These are phyloP conservation scores for Actinomortierella ambigua DNA, from an alignment of 371 early-diverging fungal species.

Conservation along the genomic window DNA sequence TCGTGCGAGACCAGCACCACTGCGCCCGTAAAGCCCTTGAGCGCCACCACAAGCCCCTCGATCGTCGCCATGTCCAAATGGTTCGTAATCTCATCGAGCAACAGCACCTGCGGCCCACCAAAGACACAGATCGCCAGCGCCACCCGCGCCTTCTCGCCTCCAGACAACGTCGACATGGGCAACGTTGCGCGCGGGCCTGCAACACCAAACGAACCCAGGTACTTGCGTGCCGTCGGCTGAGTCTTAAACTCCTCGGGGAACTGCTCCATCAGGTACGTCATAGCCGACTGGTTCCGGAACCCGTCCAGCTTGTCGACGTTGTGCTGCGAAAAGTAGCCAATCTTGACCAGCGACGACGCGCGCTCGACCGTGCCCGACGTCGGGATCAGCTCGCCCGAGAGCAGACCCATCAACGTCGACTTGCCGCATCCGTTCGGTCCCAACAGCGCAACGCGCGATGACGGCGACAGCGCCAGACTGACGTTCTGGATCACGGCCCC, in stretches of 20 bases:
- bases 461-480: conserved; percentile 65
- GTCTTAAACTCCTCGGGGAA: conserved; percentile 50
- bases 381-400: conserved; percentile 64
- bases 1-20: conserved; percentile 78
- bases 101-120: conserved; percentile 73
- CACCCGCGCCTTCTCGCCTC: conserved; percentile 81
- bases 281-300: conserved; percentile 53
- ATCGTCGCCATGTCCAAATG: conserved; percentile 81
- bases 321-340: conserved; percentile 86
- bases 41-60: conserved; percentile 63
- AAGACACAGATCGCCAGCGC: conserved; percentile 72
- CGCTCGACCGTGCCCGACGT: conserved; percentile 62
- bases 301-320: conserved; percentile 67
- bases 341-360: conserved; percentile 58
- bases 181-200: conserved; percentile 60
- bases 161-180: conserved; percentile 62
- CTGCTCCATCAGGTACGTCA: conserved; percentile 52
- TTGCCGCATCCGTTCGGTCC: conserved; percentile 88
- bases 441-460: conserved; percentile 69
- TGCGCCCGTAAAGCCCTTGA: conserved; percentile 65
- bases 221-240: conserved; percentile 65
- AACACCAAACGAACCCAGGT: conserved; percentile 71
- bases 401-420: conserved; percentile 78
- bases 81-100: conserved; percentile 89
- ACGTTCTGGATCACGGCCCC: conserved; percentile 56